Conservation (phyloP, 257 asterid species). For the Capsicum pubescens region DNA sequence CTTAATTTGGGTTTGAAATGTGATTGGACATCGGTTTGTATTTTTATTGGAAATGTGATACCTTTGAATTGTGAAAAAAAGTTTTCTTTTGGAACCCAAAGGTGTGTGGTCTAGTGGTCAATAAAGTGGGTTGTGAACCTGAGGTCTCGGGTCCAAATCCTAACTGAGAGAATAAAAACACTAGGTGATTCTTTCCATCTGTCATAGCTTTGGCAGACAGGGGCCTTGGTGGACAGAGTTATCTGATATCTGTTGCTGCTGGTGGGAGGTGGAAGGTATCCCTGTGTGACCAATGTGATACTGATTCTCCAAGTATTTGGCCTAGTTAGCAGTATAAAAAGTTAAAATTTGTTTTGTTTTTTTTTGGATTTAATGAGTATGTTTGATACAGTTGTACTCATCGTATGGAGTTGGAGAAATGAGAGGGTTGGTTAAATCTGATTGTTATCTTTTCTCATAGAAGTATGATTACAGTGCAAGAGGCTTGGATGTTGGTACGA, state of each 20-base stretch:
- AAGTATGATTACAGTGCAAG: neutral
- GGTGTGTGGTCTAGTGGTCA: too few relatives aligned
- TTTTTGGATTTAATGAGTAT: neutral
- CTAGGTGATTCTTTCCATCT: too few relatives aligned
- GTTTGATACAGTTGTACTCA: neutral
- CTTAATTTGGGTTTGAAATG: constrained; percentile 10
- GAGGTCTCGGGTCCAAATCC: too few relatives aligned
- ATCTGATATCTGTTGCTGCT: too few relatives aligned
- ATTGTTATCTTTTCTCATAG: neutral
- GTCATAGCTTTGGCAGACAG: too few relatives aligned
- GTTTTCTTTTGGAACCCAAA: too few relatives aligned
- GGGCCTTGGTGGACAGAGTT: too few relatives aligned
- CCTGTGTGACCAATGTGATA: neutral
- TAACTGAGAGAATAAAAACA: too few relatives aligned
- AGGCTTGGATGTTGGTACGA: neutral
- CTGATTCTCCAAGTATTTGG: neutral
- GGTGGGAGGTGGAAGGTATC: too few relatives aligned
- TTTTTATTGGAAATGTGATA: neutral
- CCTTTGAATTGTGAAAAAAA: constrained; percentile 21
- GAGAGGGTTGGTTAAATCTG: constrained; percentile 4
- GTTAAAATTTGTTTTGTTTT: neutral
- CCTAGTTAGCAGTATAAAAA: neutral
- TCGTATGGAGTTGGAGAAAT: neutral
- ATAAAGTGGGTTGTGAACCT: too few relatives aligned
- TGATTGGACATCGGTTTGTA: neutral